A percentile compares a stretch with the other conserved stretches of the same genome.
Evolutionary conservation across 2,329 filamentous ascomycete genomes (phyloP).

Genomic region (Trichophyton benhamiae): DNA sequence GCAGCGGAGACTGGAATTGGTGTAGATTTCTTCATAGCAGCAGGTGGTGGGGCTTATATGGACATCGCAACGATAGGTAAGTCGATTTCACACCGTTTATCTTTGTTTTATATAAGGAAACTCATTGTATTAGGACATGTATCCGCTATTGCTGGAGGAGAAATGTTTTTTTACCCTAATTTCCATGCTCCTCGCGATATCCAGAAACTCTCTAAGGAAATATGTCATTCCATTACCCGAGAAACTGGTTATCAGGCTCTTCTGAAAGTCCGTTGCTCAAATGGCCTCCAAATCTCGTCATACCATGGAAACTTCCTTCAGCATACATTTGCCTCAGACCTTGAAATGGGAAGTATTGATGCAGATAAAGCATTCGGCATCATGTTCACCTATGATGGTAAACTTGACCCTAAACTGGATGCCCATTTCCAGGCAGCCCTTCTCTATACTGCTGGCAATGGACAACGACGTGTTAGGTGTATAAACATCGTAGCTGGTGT

Average conservation of each 20-base stretch:
- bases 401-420: conserved; percentile 91
- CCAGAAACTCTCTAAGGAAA: conserved; percentile 69
- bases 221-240: conserved; percentile 71
- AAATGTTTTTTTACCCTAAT: conserved; percentile 94
- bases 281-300: conserved; percentile 80
- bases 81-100: conserved; percentile 18
- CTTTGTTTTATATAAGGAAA: conserved; percentile 6
- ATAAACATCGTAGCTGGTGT: conserved; percentile 89
- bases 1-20: conserved; percentile 81
- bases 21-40: conserved; percentile 86
- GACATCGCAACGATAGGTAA: conserved; percentile 83
- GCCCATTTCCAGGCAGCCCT: conserved; percentile 95
- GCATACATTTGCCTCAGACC: conserved; percentile 84
- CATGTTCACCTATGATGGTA: conserved; percentile 89
- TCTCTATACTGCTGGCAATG: conserved; percentile 82
- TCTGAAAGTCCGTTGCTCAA: conserved; percentile 97
- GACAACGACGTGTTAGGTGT: conserved; percentile 81
- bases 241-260: conserved; percentile 92
- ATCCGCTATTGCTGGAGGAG: conserved; percentile 78
- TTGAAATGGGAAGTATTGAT: conserved; percentile 86
- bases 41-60: conserved; percentile 79
- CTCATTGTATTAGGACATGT: conserved; percentile 51
- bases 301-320: conserved; percentile 97
- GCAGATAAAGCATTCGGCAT: conserved; percentile 87
- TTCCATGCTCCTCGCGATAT: conserved; percentile 80